Evolutionary conservation across 179 eudicot genomes (phyloP).

Genomic region (Dionaea muscipula): DNA sequence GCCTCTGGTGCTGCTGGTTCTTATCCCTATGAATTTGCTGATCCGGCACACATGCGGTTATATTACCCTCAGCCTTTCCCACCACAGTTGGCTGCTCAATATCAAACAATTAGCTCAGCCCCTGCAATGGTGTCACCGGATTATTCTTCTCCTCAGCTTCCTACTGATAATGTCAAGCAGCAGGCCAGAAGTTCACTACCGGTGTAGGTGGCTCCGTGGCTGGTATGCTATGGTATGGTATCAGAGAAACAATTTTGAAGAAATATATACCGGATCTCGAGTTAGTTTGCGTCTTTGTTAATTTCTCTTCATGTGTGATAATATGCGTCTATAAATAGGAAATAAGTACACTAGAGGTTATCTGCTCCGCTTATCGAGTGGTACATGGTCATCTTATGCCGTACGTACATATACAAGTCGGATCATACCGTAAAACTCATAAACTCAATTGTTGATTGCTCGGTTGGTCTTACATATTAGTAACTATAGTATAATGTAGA

Average conservation of each 20-base stretch:
- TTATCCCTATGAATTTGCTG: constrained; percentile 55
- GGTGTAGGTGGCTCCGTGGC: constrained; percentile 24
- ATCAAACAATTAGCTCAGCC: constrained; percentile 39
- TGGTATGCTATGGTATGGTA: too few relatives aligned
- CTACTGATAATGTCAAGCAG: constrained; percentile 40
- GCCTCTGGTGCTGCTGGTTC: constrained; percentile 29
- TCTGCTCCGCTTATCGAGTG: constrained; percentile 20
- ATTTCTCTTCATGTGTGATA: constrained; percentile 39
- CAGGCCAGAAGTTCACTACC: constrained; percentile 47
- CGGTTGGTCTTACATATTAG: constrained; percentile 18
- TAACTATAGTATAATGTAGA: constrained; percentile 15
- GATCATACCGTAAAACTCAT: constrained; percentile 38
- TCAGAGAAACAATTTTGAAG: constrained; percentile 55
- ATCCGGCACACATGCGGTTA: constrained; percentile 49
- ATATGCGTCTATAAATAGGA: constrained; percentile 38
- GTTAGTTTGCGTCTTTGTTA: constrained; percentile 12
- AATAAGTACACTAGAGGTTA: constrained; percentile 21
- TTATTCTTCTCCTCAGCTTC: constrained; percentile 35
- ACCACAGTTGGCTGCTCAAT: constrained; percentile 54
- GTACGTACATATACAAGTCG: constrained; percentile 20
- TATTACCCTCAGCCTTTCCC: constrained; percentile 53
- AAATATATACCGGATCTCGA: constrained; percentile 17
- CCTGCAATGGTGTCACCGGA: constrained; percentile 32
- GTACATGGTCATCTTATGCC: constrained; percentile 16
- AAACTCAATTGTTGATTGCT: constrained; percentile 15